Evolutionary conservation across 768 basidiomycete genomes (phyloP).

Genomic region (Termitomyces bulborhizus): DNA sequence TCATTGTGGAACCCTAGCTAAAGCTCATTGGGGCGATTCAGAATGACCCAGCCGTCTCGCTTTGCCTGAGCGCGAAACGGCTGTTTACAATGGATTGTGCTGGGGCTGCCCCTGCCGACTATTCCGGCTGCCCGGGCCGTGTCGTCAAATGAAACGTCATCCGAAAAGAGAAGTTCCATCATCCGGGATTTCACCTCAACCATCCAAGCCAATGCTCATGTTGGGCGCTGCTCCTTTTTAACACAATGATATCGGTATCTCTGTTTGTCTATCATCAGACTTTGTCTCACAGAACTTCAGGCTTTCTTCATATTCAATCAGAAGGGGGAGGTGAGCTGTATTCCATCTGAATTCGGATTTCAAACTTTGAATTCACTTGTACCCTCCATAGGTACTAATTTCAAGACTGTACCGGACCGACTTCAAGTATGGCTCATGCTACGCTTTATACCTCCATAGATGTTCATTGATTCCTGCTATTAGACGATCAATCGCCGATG

Average conservation of each 20-base stretch:
- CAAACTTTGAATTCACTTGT: neutral
- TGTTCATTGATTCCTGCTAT: slow-evolving; percentile 1
- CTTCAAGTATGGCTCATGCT: slow-evolving; percentile 69
- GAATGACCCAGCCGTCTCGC: too few species aligned
- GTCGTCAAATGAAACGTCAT: neutral
- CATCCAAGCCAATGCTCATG: slow-evolving; percentile 4
- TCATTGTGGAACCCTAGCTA: too few species aligned
- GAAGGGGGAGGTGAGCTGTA: slow-evolving; percentile 82
- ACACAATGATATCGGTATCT: slow-evolving; percentile 26
- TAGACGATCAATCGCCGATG: slow-evolving; percentile 94
- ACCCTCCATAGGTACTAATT: slow-evolving; percentile 72
- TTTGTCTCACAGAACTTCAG: slow-evolving; percentile 33
- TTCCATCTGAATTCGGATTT: slow-evolving; percentile 1
- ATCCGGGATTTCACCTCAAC: neutral
- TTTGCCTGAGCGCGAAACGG: too few species aligned
- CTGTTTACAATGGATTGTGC: too few species aligned
- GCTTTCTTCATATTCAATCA: slow-evolving; percentile 99
- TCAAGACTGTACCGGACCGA: slow-evolving; percentile 94
- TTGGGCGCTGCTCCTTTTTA: slow-evolving; percentile 1
- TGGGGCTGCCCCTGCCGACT: too few species aligned
- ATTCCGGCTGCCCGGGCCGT: too few species aligned
- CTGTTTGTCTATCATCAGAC: neutral
- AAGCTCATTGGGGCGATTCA: too few species aligned
- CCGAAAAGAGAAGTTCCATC: slow-evolving; percentile 9
- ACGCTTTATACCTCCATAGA: neutral